phyloP scores from a whole-genome alignment of 495 filamentous ascomycete genomes.

The Penicillium paxilli region DNA sequence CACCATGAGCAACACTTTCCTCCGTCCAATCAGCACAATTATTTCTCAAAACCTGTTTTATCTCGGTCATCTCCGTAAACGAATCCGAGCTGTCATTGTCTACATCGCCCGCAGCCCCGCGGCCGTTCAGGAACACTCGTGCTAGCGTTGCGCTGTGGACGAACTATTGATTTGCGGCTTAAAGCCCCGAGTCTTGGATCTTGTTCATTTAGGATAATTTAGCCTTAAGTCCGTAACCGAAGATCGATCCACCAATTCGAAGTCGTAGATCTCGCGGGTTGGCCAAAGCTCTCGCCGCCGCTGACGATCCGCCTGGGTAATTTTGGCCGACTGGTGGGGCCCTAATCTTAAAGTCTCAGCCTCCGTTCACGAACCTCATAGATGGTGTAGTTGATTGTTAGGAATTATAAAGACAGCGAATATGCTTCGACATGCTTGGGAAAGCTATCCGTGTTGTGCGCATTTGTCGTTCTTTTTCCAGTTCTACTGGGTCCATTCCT shows the following conservation, averaged over 20 bases:
- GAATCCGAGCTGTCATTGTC: background rate
- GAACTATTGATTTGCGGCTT: conserved; percentile 1
- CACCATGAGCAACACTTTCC: no score
- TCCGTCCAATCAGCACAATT: no score
- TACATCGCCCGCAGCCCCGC: background rate
- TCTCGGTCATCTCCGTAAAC: background rate
- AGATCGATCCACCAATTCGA: background rate
- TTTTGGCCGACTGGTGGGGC: conserved; percentile 1
- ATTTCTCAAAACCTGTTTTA: no score
- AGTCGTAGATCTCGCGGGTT: background rate
- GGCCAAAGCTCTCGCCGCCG: background rate
- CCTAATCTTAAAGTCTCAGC: background rate
- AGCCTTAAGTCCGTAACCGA: background rate
- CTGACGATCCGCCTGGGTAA: background rate
- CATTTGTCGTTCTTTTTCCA: background rate
- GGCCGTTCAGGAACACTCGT: conserved; percentile 1
- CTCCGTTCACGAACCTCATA: background rate
- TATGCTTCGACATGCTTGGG: background rate
- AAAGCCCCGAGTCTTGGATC: background rate
- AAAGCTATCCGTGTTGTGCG: background rate
- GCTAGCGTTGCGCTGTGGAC: background rate
- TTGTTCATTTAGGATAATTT: background rate
- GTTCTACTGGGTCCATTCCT: background rate
- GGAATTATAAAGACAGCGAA: background rate
- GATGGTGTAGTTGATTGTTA: background rate